phyloP scores from a whole-genome alignment of 257 asterid genomes.

The Solanum acaule region DNA sequence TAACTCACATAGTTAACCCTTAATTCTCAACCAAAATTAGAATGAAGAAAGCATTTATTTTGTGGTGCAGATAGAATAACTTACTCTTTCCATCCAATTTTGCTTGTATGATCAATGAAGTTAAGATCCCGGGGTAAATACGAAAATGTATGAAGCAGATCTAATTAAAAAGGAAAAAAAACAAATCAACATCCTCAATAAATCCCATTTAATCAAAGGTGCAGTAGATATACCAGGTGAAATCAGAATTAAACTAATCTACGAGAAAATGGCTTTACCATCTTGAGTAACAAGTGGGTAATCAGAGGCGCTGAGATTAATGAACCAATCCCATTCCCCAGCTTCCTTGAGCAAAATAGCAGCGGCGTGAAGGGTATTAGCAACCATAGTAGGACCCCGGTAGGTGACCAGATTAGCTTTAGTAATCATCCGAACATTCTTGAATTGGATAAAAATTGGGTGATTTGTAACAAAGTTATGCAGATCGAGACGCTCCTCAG shows the following conservation, averaged over 20 bases:
- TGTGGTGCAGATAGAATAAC: conserved; percentile 2
- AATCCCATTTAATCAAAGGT: not conserved
- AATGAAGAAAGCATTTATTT: not conserved
- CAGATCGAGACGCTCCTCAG: conserved; percentile 79
- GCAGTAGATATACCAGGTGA: not conserved
- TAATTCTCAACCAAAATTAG: not conserved
- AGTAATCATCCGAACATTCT: conserved; percentile 76
- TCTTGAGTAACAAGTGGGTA: conserved; percentile 92
- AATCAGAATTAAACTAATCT: not conserved
- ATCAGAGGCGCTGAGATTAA: conserved; percentile 90
- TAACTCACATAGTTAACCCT: not conserved
- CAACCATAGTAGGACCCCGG: conserved; percentile 97
- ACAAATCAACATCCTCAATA: conserved; percentile 4
- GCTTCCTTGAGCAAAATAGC: conserved; percentile 81
- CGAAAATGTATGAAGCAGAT: conserved; percentile 87
- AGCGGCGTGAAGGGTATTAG: conserved; percentile 90
- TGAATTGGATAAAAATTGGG: conserved; percentile 28
- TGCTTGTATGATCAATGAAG: conserved; percentile 89
- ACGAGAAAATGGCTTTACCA: conserved; percentile 27
- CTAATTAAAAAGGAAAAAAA: conserved; percentile 21
- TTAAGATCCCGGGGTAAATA: conserved; percentile 86
- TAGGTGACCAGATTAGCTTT: conserved; percentile 90
- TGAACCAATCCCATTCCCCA: conserved; percentile 96
- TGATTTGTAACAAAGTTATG: conserved; percentile 32
- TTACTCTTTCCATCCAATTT: conserved; percentile 99